Base-by-base conservation (phyloP, 2,329 filamentous ascomycete species). In the Fusarium lyarnte region DNA sequence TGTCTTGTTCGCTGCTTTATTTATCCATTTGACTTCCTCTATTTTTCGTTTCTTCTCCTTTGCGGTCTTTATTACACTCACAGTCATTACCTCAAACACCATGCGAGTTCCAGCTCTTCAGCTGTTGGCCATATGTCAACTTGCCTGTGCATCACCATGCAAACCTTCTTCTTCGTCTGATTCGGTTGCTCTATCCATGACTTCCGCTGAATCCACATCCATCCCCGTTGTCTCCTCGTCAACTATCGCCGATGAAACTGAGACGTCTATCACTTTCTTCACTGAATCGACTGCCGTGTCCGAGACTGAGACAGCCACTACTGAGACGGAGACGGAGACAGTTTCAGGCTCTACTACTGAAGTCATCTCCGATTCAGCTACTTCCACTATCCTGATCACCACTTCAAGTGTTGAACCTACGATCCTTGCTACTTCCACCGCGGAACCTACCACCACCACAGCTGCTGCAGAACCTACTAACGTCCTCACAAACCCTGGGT, bases 1-100 rank as follows among this genome's bases (percentile, higher is more conserved):
- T n/a, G 1, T 14, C 3, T 13, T 2, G 11, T 2, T 19, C 5
- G 17, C 8, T 11, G n/a, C n/a, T 23, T 14, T 29, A 29, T 7
- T 29, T 10, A 29, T 16, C 5, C 17, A 9, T 4, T 0, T 8
- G 5, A 13, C 8, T 27, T 14, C 14, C 12, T 29, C 9, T 29
- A 29, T 29, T 29, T 9, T 8, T 23, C 3, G 13, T 8, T 6
- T 12, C 1, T 4, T 12, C 1, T 21, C 4, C 8, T 29, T 29
- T 8, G 8, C n/a, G 1, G 6, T 52, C 17, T 36, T 21, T 8
- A 10, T 35, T 35, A 3, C 4, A 31, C 23, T 36, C 3, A 27
- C 47, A 36, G 31, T 52, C 47, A 2, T 52, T 52, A 52, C 31
- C 31, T 6, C 0, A 3, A 12, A 6, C 47, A 52, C 0, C 4